Percentiles rank a stretch among this genome's conserved stretches.
These are phyloP conservation scores for Erigeron canadensis DNA, from an alignment of 129 eudicot species.

Conservation along the genomic window DNA sequence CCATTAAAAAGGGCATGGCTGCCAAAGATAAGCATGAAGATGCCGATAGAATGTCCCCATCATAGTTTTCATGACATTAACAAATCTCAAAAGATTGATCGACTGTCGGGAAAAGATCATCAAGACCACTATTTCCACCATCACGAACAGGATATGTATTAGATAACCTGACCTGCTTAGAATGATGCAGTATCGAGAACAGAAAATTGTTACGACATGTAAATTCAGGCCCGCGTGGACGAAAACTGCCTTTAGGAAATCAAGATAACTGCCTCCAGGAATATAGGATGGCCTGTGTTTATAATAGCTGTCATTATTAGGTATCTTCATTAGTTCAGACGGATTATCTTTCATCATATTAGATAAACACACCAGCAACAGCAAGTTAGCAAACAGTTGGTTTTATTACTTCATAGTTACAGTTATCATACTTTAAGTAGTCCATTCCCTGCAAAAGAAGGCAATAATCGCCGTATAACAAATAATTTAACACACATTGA, in stretches of 20 bases:
- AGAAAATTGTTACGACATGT: constrained; percentile 36
- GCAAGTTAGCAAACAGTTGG: constrained; percentile 66
- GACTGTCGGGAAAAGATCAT: constrained; percentile 32
- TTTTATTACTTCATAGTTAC: constrained; percentile 61
- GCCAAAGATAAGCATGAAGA: constrained; percentile 49
- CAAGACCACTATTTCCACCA: constrained; percentile 34
- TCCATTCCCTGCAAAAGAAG: constrained; percentile 64
- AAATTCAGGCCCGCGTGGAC: constrained; percentile 39
- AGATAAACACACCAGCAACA: constrained; percentile 6
- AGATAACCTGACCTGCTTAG: constrained; percentile 47
- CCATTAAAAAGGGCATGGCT: constrained; percentile 93
- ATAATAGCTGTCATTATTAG: constrained; percentile 94
- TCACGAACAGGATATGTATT: constrained; percentile 31
- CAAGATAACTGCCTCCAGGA: constrained; percentile 44
- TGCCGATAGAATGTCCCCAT: constrained; percentile 30
- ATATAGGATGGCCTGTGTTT: constrained; percentile 71
- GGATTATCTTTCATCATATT: background rate
- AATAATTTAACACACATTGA: background rate
- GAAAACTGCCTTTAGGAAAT: constrained; percentile 49
- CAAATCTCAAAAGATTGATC: constrained; percentile 40
- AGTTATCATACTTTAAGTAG: constrained; percentile 90
- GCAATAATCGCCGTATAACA: background rate
- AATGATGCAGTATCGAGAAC: constrained; percentile 35
- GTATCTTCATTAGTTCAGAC: constrained; percentile 45
- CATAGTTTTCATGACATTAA: constrained; percentile 38